Conservation (phyloP, 441 rosid species). For the Geranium incanum region DNA sequence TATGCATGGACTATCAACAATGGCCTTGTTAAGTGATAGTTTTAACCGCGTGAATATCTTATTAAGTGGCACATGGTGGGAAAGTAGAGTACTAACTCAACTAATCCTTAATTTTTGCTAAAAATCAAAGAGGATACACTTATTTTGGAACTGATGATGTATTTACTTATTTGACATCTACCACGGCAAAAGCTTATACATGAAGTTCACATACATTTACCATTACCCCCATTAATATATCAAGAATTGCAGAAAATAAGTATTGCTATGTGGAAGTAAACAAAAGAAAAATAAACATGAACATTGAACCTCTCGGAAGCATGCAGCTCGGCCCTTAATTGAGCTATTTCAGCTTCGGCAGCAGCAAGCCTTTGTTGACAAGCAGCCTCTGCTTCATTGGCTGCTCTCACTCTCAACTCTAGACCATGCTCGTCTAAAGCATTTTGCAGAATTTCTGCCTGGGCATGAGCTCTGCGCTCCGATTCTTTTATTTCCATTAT, state of each 20-base stretch:
- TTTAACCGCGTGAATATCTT: too few relatives aligned
- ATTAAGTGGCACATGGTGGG: too few relatives aligned
- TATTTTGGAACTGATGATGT: too few relatives aligned
- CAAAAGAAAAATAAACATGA: slow-evolving; percentile 7
- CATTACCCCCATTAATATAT: not conserved
- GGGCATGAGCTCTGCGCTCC: slow-evolving; percentile 55
- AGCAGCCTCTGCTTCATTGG: slow-evolving; percentile 85
- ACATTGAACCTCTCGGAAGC: slow-evolving; percentile 61
- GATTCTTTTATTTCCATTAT: slow-evolving; percentile 76
- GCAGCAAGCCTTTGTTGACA: slow-evolving; percentile 80
- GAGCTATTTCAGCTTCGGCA: slow-evolving; percentile 83
- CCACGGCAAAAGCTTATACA: too few relatives aligned
- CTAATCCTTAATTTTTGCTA: too few relatives aligned
- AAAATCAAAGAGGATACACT: too few relatives aligned
- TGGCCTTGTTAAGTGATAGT: too few relatives aligned
- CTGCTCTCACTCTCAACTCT: slow-evolving; percentile 93
- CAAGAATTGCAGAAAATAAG: not conserved
- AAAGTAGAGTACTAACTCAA: too few relatives aligned
- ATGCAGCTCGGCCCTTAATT: slow-evolving; percentile 68
- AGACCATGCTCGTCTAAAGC: slow-evolving; percentile 83
- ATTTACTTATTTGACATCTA: not conserved
- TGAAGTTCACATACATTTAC: too few relatives aligned
- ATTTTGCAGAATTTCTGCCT: slow-evolving; percentile 62
- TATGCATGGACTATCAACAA: too few relatives aligned
- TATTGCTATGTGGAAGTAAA: not conserved